A percentile compares a stretch with the other conserved stretches of the same genome.
Conservation (phyloP, 495 filamentous ascomycete species). For the Haplographium delicatum region DNA sequence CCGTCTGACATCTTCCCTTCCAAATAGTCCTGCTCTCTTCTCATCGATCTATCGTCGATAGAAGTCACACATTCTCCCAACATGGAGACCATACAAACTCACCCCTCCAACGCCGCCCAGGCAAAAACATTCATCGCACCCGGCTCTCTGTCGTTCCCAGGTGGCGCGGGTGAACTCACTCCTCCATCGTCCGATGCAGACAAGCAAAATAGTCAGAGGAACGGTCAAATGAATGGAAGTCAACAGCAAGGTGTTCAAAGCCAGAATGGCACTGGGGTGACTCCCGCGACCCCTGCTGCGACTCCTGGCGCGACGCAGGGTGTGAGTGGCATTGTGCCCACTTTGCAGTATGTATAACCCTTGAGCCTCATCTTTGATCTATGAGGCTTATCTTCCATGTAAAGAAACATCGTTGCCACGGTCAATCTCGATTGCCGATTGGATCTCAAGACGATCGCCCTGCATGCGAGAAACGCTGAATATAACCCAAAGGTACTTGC, state of each 20-base stretch:
- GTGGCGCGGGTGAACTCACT: conserved; percentile 73
- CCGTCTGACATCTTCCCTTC: conserved; percentile 21
- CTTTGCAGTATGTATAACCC: conserved; percentile 88
- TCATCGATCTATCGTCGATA: conserved; percentile 14
- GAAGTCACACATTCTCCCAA: conserved; percentile 11
- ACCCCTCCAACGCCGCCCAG: conserved; percentile 81
- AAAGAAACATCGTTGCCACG: conserved; percentile 99
- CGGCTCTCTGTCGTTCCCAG: conserved; percentile 84
- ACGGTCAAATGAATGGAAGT: conserved; percentile 46
- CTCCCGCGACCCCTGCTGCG: conserved; percentile 91
- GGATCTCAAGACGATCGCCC: conserved; percentile 97
- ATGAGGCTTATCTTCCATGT: conserved; percentile 59
- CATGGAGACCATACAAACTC: conserved; percentile 87
- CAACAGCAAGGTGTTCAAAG: conserved; percentile 58
- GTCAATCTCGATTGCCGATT: conserved; percentile 98
- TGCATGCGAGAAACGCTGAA: conserved; percentile 97
- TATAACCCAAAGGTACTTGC: conserved; percentile 90
- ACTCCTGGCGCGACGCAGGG: conserved; percentile 72
- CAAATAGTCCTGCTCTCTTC: conserved; percentile 20
- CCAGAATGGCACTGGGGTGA: conserved; percentile 71
- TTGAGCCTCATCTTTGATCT: conserved; percentile 25
- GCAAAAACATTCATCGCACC: conserved; percentile 88
- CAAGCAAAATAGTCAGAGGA: conserved; percentile 39
- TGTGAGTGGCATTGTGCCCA: conserved; percentile 91
- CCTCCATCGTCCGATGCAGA: conserved; percentile 62